Percentiles rank a stretch among this genome's conserved stretches.
Conservation (phyloP, 1,139 yeast genomes). For the Yamadazyma blattariae region DNA sequence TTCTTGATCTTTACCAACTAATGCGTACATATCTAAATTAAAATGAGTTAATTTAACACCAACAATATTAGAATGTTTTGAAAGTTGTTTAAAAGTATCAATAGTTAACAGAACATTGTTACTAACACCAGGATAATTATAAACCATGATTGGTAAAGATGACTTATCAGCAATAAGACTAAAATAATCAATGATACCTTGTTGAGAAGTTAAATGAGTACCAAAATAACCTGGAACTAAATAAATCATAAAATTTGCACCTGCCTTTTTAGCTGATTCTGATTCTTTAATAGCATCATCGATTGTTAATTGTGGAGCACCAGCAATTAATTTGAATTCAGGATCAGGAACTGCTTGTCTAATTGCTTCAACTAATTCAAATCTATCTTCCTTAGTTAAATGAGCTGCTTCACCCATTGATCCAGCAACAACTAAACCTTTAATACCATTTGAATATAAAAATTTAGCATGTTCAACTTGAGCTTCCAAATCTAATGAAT, state of each 20-base stretch:
- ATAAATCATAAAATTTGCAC: conserved; percentile 33
- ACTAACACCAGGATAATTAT: conserved; percentile 38
- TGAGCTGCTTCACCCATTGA: conserved; percentile 44
- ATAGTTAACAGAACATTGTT: conserved; percentile 36
- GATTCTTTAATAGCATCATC: conserved; percentile 31
- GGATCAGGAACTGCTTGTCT: conserved; percentile 25
- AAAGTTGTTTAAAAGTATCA: conserved; percentile 29
- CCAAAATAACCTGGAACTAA: conserved; percentile 36
- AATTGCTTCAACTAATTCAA: conserved; percentile 18
- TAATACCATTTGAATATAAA: conserved; percentile 39
- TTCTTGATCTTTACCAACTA: conserved; percentile 33
- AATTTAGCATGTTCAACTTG: conserved; percentile 40
- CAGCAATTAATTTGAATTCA: conserved; percentile 29
- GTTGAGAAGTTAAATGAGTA: conserved; percentile 28
- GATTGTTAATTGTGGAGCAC: conserved; percentile 29
- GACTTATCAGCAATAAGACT: conserved; percentile 28
- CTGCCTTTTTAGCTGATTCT: conserved; percentile 25
- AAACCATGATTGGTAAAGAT: conserved; percentile 31
- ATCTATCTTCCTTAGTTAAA: conserved; percentile 32
- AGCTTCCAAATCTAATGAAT: conserved; percentile 39
- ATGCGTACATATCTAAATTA: conserved; percentile 33
- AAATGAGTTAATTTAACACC: conserved; percentile 42
- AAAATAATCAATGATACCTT: conserved; percentile 34
- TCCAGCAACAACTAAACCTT: conserved; percentile 47
- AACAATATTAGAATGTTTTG: conserved; percentile 31